phyloP scores from a whole-genome alignment of 306 rosid species.

The Potentilla sterilis region DNA sequence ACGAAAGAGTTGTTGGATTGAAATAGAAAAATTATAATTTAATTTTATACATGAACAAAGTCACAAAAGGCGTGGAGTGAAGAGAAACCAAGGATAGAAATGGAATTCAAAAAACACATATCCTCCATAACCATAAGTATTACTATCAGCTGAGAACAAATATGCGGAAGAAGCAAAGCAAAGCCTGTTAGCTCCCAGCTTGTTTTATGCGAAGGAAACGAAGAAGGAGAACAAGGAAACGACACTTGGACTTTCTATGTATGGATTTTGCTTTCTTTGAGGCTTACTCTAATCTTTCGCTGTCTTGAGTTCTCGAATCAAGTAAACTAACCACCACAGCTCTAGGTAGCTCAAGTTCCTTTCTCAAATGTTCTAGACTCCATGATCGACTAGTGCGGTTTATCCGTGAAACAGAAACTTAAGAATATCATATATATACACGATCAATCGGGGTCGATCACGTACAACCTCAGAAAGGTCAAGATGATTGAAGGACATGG shows the following conservation, averaged over 20 bases:
- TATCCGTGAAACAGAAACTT: constrained; percentile 8
- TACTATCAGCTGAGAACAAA: not conserved
- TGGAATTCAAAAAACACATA: constrained; percentile 17
- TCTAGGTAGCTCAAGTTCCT: constrained; percentile 21
- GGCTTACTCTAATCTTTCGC: constrained; percentile 37
- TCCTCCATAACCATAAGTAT: not conserved
- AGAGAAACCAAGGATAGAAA: constrained; percentile 16
- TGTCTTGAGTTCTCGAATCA: constrained; percentile 47
- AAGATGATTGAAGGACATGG: constrained; percentile 43
- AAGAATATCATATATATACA: constrained; percentile 20
- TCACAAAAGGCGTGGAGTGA: not conserved
- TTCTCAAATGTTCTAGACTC: constrained; percentile 30
- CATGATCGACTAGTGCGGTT: constrained; percentile 26
- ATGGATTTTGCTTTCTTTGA: constrained; percentile 40
- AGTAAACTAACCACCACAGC: constrained; percentile 9
- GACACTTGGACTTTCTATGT: constrained; percentile 48
- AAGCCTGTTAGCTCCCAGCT: constrained; percentile 6
- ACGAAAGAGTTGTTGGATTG: not conserved
- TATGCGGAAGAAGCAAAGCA: constrained; percentile 14
- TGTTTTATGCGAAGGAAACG: constrained; percentile 21
- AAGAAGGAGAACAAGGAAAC: constrained; percentile 27
- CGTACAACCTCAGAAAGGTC: not conserved
- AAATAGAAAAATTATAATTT: not conserved
- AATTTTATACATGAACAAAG: not conserved
- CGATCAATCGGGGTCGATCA: not conserved